These are phyloP conservation scores for Vitis labrusca DNA, from an alignment of 164 flowering plant genomes.

Conservation along the genomic window DNA sequence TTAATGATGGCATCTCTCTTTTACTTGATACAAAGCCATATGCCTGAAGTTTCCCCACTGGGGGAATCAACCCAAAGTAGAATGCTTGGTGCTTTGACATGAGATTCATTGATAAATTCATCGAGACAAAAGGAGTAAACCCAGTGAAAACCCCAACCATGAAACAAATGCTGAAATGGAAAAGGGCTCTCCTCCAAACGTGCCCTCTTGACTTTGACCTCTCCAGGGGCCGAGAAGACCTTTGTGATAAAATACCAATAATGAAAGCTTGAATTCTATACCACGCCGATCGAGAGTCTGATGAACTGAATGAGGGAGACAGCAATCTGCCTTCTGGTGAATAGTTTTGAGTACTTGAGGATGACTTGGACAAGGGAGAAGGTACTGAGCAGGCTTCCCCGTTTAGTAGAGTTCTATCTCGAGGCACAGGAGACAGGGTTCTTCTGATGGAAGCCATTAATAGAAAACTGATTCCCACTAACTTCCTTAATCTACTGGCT, in stretches of 20 bases:
- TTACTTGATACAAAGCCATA: conserved; percentile 6
- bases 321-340: conserved; percentile 35
- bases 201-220: conserved; percentile 59
- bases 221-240: conserved; percentile 56
- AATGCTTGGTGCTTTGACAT: conserved; percentile 48
- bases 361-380: conserved; percentile 69
- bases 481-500: too few relatives aligned
- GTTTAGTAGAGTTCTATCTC: conserved; percentile 47
- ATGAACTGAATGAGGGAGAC: conserved; percentile 30
- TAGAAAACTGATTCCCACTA: conserved; percentile 5
- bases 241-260: conserved; percentile 44
- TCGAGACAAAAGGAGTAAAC: conserved; percentile 51
- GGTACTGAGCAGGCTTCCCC: conserved; percentile 53
- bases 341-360: conserved; percentile 43
- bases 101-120: conserved; percentile 36
- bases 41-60: conserved; percentile 18
- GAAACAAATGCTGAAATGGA: conserved; percentile 67
- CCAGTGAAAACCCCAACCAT: conserved; percentile 67
- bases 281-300: conserved; percentile 34
- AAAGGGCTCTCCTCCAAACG: conserved; percentile 57
- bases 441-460: conserved; percentile 84
- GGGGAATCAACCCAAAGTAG: conserved; percentile 38
- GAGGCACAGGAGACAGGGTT: conserved; percentile 70
- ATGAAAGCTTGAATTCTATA: conserved; percentile 37
- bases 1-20: conserved; percentile 9